Conservation (phyloP, 805 yeast species). For the Sugiyamaella smithiae region DNA sequence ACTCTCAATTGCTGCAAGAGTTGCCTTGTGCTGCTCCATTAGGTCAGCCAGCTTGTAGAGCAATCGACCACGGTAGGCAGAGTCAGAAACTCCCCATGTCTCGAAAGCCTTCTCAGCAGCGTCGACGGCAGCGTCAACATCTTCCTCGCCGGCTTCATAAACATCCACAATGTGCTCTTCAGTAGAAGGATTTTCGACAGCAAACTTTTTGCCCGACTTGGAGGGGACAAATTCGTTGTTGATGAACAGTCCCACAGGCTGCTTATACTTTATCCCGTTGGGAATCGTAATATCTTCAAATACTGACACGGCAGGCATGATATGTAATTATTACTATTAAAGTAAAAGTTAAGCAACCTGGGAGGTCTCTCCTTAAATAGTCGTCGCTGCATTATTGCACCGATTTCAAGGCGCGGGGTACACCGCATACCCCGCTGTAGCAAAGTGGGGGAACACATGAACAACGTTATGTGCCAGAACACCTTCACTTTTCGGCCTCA, state of each 20-base stretch:
- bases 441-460: slow-evolving; percentile 1
- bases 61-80: slow-evolving; percentile 60
- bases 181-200: slow-evolving; percentile 40
- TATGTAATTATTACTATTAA: background rate
- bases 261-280: slow-evolving; percentile 62
- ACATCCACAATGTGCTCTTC: slow-evolving; percentile 62
- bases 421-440: background rate
- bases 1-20: slow-evolving; percentile 78
- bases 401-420: slow-evolving; percentile 1
- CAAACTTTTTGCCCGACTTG: slow-evolving; percentile 52
- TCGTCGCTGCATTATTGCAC: slow-evolving; percentile 6
- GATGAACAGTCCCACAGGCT: slow-evolving; percentile 88
- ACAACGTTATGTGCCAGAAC: no score
- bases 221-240: slow-evolving; percentile 74
- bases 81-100: slow-evolving; percentile 68
- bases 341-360: background rate
- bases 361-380: background rate
- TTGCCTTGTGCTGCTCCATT: slow-evolving; percentile 68
- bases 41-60: slow-evolving; percentile 73
- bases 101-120: slow-evolving; percentile 80
- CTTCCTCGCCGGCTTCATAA: slow-evolving; percentile 72
- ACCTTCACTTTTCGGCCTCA: no score
- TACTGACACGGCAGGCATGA: slow-evolving; percentile 1
- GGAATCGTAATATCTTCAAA: slow-evolving; percentile 36
- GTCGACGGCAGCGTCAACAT: slow-evolving; percentile 74